These are phyloP conservation scores for Venturia nashicola DNA, from an alignment of 2,329 filamentous ascomycete genomes.

Conservation along the genomic window DNA sequence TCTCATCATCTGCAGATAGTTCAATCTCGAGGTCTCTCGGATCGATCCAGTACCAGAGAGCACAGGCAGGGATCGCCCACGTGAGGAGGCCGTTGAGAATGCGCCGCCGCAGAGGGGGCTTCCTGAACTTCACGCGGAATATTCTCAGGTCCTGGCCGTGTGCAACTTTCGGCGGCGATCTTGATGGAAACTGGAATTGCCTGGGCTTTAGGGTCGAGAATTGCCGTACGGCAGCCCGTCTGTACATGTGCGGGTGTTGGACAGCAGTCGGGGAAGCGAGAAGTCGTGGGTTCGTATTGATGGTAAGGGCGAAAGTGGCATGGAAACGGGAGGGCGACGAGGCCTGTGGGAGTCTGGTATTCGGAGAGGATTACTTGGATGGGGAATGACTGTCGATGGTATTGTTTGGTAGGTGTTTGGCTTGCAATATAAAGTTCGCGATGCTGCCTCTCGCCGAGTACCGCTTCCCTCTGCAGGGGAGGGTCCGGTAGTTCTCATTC, in stretches of 20 bases:
- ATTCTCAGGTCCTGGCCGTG: background rate
- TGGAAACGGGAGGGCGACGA: background rate
- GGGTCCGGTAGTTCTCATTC: no score
- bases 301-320: background rate
- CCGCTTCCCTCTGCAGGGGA: no score
- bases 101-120: constrained; percentile 6
- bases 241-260: constrained; percentile 8
- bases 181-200: constrained; percentile 1
- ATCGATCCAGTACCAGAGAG: background rate
- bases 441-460: no score
- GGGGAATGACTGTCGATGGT: background rate
- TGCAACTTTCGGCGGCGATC: background rate
- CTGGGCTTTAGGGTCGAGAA: background rate
- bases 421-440: no score
- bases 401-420: background rate
- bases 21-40: background rate
- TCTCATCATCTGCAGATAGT: constrained; percentile 12
- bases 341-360: background rate
- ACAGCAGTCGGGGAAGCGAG: background rate
- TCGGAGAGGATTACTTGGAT: background rate
- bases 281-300: background rate
- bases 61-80: background rate
- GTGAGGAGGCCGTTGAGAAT: background rate
- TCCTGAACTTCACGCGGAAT: constrained; percentile 4
- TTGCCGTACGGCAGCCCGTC: constrained; percentile 4